A percentile compares a stretch with the other conserved stretches of the same genome.
Conservation (phyloP, 495 filamentous ascomycete genomes). For the Hypoxylon trugodes region DNA sequence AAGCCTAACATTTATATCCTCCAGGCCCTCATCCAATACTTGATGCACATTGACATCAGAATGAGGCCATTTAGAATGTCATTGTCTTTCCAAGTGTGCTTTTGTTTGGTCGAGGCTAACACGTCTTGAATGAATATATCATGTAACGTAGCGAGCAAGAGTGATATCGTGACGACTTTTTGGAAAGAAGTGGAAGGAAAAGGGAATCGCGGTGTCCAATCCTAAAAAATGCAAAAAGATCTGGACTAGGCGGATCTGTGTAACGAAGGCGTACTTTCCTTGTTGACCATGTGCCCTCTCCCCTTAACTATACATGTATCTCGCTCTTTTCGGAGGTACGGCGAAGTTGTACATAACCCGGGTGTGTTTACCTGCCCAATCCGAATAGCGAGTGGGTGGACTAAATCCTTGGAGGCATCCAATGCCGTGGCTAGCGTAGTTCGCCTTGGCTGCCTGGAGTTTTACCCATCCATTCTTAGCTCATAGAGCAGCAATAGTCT, state of each 20-base stretch:
- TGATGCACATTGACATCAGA: slow-evolving; percentile 38
- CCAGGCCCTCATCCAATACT: background rate
- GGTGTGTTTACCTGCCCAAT: no score
- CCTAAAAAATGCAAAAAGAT: slow-evolving; percentile 5
- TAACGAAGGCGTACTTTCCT: slow-evolving; percentile 2
- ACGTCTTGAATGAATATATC: background rate
- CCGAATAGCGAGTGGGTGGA: no score
- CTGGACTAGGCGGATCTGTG: slow-evolving; percentile 24
- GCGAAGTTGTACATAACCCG: no score
- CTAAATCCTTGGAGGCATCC: slow-evolving; percentile 17
- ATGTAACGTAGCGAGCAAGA: slow-evolving; percentile 5
- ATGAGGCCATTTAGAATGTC: slow-evolving; percentile 17
- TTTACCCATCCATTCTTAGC: background rate
- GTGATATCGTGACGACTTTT: no score
- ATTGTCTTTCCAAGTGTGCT: background rate
- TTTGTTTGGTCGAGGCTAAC: background rate
- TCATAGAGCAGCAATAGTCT: slow-evolving; percentile 7
- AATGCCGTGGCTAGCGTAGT: slow-evolving; percentile 16
- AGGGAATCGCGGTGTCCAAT: no score
- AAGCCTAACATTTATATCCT: background rate
- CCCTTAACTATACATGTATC: no score
- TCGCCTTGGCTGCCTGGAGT: slow-evolving; percentile 35
- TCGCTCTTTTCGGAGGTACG: no score
- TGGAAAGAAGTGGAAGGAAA: no score
- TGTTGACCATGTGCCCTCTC: slow-evolving; percentile 6